Conservation (phyloP, 2,329 filamentous ascomycete species). For the Dactylella cylindrospora region DNA sequence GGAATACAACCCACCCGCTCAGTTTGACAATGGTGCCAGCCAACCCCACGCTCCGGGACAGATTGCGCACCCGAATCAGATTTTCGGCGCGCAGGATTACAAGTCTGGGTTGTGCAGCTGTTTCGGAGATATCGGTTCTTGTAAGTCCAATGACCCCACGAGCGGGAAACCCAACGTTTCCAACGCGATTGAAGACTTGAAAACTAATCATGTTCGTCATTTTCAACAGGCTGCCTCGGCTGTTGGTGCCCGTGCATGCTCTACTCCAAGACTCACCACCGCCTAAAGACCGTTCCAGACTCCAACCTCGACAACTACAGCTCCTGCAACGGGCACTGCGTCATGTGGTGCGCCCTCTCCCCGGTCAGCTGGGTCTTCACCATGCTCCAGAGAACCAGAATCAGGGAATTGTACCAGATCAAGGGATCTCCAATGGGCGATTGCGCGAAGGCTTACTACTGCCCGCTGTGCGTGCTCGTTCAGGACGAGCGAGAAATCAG, state of each 20-base stretch:
- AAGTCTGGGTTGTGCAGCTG: slow-evolving; percentile 48
- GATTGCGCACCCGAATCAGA: slow-evolving; percentile 49
- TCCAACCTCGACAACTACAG: slow-evolving; percentile 47
- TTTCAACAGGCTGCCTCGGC: slow-evolving; percentile 46
- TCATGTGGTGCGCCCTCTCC: slow-evolving; percentile 46
- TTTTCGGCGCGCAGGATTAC: slow-evolving; percentile 48
- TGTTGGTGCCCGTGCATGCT: slow-evolving; percentile 50
- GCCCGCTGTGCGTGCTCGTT: slow-evolving; percentile 47
- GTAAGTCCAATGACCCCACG: slow-evolving; percentile 40
- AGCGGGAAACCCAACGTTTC: slow-evolving; percentile 6
- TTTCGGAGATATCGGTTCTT: slow-evolving; percentile 48
- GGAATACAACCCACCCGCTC: slow-evolving; percentile 37
- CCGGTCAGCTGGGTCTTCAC: slow-evolving; percentile 49
- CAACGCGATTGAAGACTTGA: slow-evolving; percentile 5
- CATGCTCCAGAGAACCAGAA: slow-evolving; percentile 48
- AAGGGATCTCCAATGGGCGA: slow-evolving; percentile 46
- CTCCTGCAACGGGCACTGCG: slow-evolving; percentile 47
- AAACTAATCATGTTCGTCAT: slow-evolving; percentile 7
- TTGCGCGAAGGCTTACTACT: slow-evolving; percentile 49
- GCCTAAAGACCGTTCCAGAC: slow-evolving; percentile 48
- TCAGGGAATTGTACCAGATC: slow-evolving; percentile 48
- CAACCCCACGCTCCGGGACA: slow-evolving; percentile 48
- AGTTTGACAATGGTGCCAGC: slow-evolving; percentile 38
- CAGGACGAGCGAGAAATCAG: slow-evolving; percentile 49
- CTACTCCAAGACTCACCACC: slow-evolving; percentile 49